Evolutionary conservation across 192 early-diverging fungal species (phyloP).

Genomic region (Geosiphon pyriformis): DNA sequence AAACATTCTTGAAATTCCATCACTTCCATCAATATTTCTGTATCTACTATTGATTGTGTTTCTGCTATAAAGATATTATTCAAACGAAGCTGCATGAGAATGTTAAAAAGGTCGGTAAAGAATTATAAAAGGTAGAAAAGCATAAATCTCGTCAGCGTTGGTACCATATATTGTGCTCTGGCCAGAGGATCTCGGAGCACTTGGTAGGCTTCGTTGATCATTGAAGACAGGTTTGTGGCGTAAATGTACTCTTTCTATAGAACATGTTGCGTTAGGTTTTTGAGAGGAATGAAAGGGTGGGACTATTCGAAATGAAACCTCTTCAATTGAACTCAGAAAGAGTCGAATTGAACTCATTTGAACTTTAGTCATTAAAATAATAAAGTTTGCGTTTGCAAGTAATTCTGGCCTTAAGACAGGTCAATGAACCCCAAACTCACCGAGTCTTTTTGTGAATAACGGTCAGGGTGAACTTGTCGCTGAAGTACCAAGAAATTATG

Average conservation of each 20-base stretch:
- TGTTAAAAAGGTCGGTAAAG: not conserved
- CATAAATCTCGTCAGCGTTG: too few species aligned
- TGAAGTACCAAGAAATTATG: slow-evolving; percentile 69
- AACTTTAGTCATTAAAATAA: slow-evolving; percentile 4
- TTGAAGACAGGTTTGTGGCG: slow-evolving; percentile 69
- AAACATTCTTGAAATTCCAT: slow-evolving; percentile 74
- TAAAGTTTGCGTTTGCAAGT: not conserved
- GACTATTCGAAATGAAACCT: not conserved
- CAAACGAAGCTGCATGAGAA: slow-evolving; percentile 46
- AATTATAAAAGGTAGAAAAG: too few species aligned
- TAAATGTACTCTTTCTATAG: slow-evolving; percentile 55
- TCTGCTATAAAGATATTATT: slow-evolving; percentile 52
- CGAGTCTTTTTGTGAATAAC: slow-evolving; percentile 54
- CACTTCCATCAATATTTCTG: slow-evolving; percentile 75
- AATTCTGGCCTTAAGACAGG: not conserved
- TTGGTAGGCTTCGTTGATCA: slow-evolving; percentile 84
- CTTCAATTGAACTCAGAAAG: not conserved
- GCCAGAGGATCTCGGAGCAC: slow-evolving; percentile 72
- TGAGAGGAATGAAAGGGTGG: not conserved
- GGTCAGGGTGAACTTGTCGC: slow-evolving; percentile 83
- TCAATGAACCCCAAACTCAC: slow-evolving; percentile 37
- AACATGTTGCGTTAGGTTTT: not conserved
- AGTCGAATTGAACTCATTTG: not conserved
- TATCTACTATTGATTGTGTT: slow-evolving; percentile 55
- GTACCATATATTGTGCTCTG: slow-evolving; percentile 72